phyloP scores from a whole-genome alignment of 2,329 filamentous ascomycete species.

The Pseudogymnoascus sp. region DNA sequence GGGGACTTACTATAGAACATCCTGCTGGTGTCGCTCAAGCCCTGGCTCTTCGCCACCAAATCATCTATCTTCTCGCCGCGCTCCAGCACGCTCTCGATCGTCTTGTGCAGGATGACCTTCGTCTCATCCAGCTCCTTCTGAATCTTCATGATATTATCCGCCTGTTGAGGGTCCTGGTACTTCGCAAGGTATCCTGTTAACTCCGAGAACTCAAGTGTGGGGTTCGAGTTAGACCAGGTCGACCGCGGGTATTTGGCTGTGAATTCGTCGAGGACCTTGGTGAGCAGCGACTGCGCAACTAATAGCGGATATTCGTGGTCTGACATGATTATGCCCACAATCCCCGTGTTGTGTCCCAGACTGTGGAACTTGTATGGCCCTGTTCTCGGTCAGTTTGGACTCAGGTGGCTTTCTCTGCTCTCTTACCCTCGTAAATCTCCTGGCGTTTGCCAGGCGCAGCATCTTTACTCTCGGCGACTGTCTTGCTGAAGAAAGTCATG shows the following conservation, averaged over 20 bases:
- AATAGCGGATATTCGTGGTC: constrained; percentile 69
- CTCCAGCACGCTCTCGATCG: constrained; percentile 81
- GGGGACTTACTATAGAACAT: constrained; percentile 78
- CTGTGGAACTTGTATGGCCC: constrained; percentile 68
- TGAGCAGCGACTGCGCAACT: constrained; percentile 79
- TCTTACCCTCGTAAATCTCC: constrained; percentile 70
- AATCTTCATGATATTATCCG: constrained; percentile 90
- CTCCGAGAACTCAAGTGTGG: constrained; percentile 57
- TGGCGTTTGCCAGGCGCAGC: constrained; percentile 70
- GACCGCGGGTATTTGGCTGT: constrained; percentile 65
- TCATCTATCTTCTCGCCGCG: constrained; percentile 95
- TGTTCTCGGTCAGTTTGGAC: constrained; percentile 16
- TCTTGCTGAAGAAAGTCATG: constrained; percentile 81
- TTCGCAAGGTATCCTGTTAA: constrained; percentile 71
- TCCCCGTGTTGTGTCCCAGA: constrained; percentile 66
- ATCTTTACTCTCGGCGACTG: constrained; percentile 69
- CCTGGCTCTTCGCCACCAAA: constrained; percentile 87
- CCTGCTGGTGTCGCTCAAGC: constrained; percentile 84
- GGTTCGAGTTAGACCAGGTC: constrained; percentile 52
- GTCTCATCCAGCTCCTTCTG: constrained; percentile 96
- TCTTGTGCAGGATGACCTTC: constrained; percentile 95
- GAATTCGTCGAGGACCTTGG: constrained; percentile 85
- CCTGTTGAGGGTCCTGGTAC: constrained; percentile 82
- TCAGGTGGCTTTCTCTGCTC: not conserved
- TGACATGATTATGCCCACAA: constrained; percentile 70